A percentile compares a stretch with the other conserved stretches of the same genome.
phyloP scores from a whole-genome alignment of 331 rosid species.

The Malus hybrid region DNA sequence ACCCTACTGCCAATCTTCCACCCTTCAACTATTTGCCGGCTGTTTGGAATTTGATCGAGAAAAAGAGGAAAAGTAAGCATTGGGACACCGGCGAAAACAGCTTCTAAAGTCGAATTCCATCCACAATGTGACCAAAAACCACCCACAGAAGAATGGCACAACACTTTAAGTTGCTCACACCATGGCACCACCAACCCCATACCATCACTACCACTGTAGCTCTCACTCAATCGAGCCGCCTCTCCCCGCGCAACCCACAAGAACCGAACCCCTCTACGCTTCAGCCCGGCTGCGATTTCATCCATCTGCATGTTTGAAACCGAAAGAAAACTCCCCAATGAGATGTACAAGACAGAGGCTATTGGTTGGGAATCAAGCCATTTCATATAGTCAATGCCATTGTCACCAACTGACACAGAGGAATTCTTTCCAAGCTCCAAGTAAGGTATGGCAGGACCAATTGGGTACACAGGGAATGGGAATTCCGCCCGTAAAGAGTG shows the following conservation, averaged over 20 bases:
- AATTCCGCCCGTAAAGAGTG: conserved; percentile 27
- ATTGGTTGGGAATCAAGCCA: conserved; percentile 39
- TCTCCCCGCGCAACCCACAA: conserved; percentile 41
- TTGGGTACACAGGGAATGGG: conserved; percentile 37
- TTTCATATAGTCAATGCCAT: conserved; percentile 13
- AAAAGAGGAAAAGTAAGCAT: conserved; percentile 35
- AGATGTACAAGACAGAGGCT: conserved; percentile 35
- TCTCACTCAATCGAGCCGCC: conserved; percentile 16
- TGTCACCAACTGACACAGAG: background rate
- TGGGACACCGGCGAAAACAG: conserved; percentile 35
- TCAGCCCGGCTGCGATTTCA: conserved; percentile 31
- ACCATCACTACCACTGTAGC: background rate
- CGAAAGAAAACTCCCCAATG: conserved; percentile 41
- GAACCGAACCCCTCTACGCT: conserved; percentile 27
- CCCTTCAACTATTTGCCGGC: conserved; percentile 33
- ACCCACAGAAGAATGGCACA: conserved; percentile 38
- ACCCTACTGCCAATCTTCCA: conserved; percentile 36
- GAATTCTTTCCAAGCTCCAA: conserved; percentile 15
- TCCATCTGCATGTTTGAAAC: conserved; percentile 32
- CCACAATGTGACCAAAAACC: conserved; percentile 44
- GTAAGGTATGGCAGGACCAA: conserved; percentile 58
- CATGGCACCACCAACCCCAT: conserved; percentile 34
- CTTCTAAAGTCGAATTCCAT: conserved; percentile 44
- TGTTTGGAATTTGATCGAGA: conserved; percentile 32
- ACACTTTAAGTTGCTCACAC: conserved; percentile 49